A percentile compares a stretch with the other conserved stretches of the same genome.
Conservation (phyloP, 371 early-diverging fungal genomes). For the Lichtheimia ramosa region DNA sequence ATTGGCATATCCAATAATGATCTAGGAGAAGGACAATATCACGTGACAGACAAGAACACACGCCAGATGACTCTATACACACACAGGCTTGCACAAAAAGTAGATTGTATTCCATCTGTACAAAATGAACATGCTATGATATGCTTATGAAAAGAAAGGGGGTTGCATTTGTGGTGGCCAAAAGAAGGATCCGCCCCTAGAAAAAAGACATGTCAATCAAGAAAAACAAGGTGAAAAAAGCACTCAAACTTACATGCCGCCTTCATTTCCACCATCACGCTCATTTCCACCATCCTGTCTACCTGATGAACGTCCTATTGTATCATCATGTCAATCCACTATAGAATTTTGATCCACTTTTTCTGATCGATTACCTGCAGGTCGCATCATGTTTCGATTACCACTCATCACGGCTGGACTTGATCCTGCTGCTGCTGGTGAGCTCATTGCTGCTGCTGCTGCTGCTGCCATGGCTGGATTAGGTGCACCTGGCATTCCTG, state of each 20-base stretch:
- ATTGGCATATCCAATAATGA: too few relatives aligned
- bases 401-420: slow-evolving; percentile 8
- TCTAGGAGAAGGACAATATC: too few relatives aligned
- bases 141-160: slow-evolving; percentile 9
- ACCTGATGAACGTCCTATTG: slow-evolving; percentile 9
- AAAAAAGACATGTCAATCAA: background rate
- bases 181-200: slow-evolving; percentile 9
- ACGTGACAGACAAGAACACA: too few relatives aligned
- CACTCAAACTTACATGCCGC: slow-evolving; percentile 8
- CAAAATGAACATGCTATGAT: background rate
- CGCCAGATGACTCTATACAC: too few relatives aligned
- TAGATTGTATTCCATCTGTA: background rate
- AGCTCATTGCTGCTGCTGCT: slow-evolving; percentile 10
- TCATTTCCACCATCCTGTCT: slow-evolving; percentile 5
- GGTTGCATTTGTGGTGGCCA: slow-evolving; percentile 20
- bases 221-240: background rate
- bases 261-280: slow-evolving; percentile 2
- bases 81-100: too few relatives aligned
- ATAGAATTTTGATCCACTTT: too few relatives aligned
- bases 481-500: slow-evolving; percentile 21
- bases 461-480: slow-evolving; percentile 11
- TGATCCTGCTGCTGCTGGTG: slow-evolving; percentile 8
- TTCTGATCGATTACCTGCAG: slow-evolving; percentile 2
- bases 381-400: background rate
- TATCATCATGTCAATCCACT: background rate